phyloP scores from a whole-genome alignment of 164 flowering plant species.

The Cinnamomum micranthum region DNA sequence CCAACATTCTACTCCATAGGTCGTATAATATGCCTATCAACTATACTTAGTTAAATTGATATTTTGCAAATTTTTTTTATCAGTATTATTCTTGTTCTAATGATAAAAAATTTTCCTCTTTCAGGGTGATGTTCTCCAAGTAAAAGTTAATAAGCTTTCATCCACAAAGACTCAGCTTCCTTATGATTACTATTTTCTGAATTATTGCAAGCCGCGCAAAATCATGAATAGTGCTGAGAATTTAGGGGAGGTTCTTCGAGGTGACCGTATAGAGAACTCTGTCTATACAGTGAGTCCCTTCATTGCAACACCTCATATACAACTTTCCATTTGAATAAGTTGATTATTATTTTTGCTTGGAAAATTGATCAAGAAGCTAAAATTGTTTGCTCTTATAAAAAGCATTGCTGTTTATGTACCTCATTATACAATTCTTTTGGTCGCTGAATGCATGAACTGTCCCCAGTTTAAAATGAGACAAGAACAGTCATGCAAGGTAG shows the following conservation, averaged over 20 bases:
- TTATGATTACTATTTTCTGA: conserved; percentile 53
- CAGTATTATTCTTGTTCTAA: conserved; percentile 7
- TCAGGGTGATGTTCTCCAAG: conserved; percentile 51
- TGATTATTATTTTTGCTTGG: not conserved
- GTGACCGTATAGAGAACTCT: conserved; percentile 70
- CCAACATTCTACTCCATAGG: no score
- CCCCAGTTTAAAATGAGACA: conserved; percentile 52
- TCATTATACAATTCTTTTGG: not conserved
- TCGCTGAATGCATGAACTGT: conserved; percentile 4
- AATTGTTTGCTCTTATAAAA: not conserved
- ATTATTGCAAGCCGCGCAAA: conserved; percentile 43
- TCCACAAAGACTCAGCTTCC: conserved; percentile 66
- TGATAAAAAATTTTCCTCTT: not conserved
- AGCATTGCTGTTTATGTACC: not conserved
- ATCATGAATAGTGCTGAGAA: conserved; percentile 57
- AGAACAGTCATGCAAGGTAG: conserved; percentile 48
- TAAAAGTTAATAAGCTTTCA: conserved; percentile 66
- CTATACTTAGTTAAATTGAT: no score
- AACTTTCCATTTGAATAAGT: not conserved
- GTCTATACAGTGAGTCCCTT: conserved; percentile 38
- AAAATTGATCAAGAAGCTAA: not conserved
- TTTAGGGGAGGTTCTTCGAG: conserved; percentile 67
- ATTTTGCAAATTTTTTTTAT: no score
- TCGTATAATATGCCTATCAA: no score
- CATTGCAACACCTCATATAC: not conserved